Evolutionary conservation across 2,329 filamentous ascomycete species (phyloP).

Genomic region (Pezicula rhizophila): DNA sequence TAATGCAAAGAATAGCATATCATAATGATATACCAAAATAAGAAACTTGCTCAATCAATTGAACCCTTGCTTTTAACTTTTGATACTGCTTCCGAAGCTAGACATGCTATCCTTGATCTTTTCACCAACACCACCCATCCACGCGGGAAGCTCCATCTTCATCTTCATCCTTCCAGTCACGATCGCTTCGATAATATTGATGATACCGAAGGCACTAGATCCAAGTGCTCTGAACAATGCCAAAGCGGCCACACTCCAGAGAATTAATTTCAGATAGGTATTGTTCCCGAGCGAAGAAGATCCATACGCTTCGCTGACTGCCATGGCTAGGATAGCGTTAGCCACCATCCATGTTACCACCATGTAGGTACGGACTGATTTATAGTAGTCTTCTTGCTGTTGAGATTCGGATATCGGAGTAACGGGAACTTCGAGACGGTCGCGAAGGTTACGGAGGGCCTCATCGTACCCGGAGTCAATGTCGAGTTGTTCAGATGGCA

Average conservation of each 20-base stretch:
- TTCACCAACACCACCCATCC: constrained; percentile 23
- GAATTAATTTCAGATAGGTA: constrained; percentile 84
- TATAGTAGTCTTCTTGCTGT: constrained; percentile 97
- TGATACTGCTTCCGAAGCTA: constrained; percentile 25
- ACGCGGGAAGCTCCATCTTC: constrained; percentile 23
- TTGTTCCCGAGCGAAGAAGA: constrained; percentile 69
- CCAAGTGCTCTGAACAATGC: constrained; percentile 87
- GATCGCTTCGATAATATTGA: constrained; percentile 77
- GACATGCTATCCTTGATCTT: constrained; percentile 22
- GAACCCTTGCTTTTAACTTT: constrained; percentile 5
- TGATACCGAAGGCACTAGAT: constrained; percentile 71
- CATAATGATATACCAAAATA: no score
- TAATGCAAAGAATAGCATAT: no score
- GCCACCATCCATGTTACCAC: constrained; percentile 90
- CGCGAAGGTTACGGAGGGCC: constrained; percentile 89
- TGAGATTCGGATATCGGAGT: constrained; percentile 64
- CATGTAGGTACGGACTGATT: constrained; percentile 95
- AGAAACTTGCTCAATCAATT: no score
- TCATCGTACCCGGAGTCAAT: constrained; percentile 98
- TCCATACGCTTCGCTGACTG: constrained; percentile 79
- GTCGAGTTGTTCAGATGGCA: constrained; percentile 95
- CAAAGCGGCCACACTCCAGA: constrained; percentile 83
- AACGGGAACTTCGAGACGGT: constrained; percentile 75
- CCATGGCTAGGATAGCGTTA: constrained; percentile 91
- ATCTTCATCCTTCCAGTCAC: constrained; percentile 71